Evolutionary conservation across 1,284 basidiomycete genomes (phyloP), one percentile per base, ranked within the genome.

Genomic region (Ceratobasidium sp.): DNA sequence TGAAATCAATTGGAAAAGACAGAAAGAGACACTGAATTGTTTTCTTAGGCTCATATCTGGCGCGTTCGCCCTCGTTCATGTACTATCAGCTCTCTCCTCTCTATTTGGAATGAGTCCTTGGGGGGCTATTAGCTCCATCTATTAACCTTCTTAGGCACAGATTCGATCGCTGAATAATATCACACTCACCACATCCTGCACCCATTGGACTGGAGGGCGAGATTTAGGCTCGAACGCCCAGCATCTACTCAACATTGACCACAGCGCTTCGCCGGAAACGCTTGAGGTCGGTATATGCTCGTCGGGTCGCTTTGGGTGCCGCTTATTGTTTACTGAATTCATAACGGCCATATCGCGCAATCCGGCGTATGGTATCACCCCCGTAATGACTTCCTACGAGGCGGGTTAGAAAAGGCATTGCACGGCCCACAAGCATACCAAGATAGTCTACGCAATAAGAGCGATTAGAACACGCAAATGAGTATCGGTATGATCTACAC

Each of bases 331-430:
- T 3, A 68, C 18, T 1, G 44, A 18, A 28, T 15, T 15, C 5
- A 68, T 58, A 15, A 70, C 68, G 5, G 9, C 9, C 12, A 44
- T 23, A 7, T 70, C 68, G 13, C 44, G 39, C 33, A 58, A 15
- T 10, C 53, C 26, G 23, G 20, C 18, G 9, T 70, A 70, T 20
- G 68, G 68, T 20, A 70, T 40, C 15, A 5, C 26, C 0, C 68
- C 68, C 7, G 53, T 56, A 20, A 70, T 58, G 13, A 70, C 15
- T 40, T 70, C 68, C 68, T 70, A 20, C 40, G 3, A 18, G 15
- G 6, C 15, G 1, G 44, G 4, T 49, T n/a, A 33, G 66, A 33
- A 33, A 33, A 51, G 5, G 26, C 2, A 5, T 15, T 20, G 18
- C 13, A 13, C 2, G 4, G 46, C 10, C 6, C 10, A 2, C 5